Base-by-base conservation (phyloP, 169 alveolate genomes). In the Cryptosporidium andersoni region DNA sequence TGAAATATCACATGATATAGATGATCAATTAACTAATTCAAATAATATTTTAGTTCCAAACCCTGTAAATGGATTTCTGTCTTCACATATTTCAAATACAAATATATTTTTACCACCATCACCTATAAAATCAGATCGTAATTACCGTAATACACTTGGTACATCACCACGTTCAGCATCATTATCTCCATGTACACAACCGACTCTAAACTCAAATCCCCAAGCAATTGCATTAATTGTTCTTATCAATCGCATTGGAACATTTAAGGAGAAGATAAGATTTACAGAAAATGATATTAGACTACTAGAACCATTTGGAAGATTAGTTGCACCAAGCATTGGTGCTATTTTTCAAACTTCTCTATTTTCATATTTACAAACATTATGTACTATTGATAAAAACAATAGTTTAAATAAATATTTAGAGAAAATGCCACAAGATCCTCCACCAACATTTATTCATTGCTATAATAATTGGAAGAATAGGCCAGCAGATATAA, bases 401-500 rank as follows among this genome's bases (percentile, higher is more conserved):
- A 74, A 42, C 34, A 11, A 34, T 14, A 45, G 67, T 64, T 74
- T 74, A n/a, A 74, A 58, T 49, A 74, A 74, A 51, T 74, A 74
- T 34, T 68, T 58, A 39, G 85, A 74, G 51, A 74, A 74, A 51
- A 74, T 74, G 85, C 85, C 85, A 42, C 85, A 58, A 37, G 85
- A 74, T 42, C 85, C 85, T 7, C 25, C 25, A 25, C 85, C 85
- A 9, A 12, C 85, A 34, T 74, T 74, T 25, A 60, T 58, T 12
- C 47, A 34, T 48, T 64, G 62, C 8, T 68, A 74, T n/a, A 74
- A 51, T 7, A 74, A 74, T 64, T 58, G 85, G 85, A 74, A 60
- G 11, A 74, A 74, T 63, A 74, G 85, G 39, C 85, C n/a, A 25
- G 55, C 85, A 16, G 85, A 74, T 49, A 36, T 74, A 16, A 74